Evolutionary conservation across 1,284 basidiomycete genomes (phyloP), one percentile per base, ranked within the genome.

Genomic region (Cryptococcus deneoformans): DNA sequence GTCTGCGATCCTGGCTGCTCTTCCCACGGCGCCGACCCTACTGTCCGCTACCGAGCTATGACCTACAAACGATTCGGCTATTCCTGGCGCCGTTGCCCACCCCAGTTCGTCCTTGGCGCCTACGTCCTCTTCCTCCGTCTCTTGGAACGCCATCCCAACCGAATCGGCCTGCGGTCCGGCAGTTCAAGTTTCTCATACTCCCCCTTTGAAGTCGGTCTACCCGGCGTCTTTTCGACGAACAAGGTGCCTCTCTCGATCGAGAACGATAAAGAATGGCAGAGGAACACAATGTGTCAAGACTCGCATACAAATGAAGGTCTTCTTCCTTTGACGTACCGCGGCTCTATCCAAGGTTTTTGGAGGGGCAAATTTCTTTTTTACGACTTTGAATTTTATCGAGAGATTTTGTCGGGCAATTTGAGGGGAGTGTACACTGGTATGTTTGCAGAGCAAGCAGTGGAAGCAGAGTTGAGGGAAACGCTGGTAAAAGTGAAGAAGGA

Each of bases 281-380:
- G 80, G 6, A 70, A 77, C 42, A 68, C 76, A 40, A 68, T 70
- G 37, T 80, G 80, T 61, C 72, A 76, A 48, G 77, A 80, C 48
- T 78, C 81, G 0, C 70, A 75, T 56, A 66, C 65, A 14, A 77
- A 77, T 0, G 71, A 66, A 3, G 81, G 81, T 6, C 65, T 82
- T 7, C 76, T 77, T 0, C 69, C 78, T 0, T 58, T 79, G 9
- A 71, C 75, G 44, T 79, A 75, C 58, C 64, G 68, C 2, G 79
- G 79, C 39, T 63, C 72, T 34, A 59, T 82, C n/a, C 61, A 76
- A 37, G 82, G 82, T 0, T 75, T 71, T 44, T 83, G 81, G 80
- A 76, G 80, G 49, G 81, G 81, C 1, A 71, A 79, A n/a, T 80
- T 81, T 61, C 69, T 79, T 49, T 82, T 82, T 62, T 82, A 81